Evolutionary conservation across 805 yeast genomes (phyloP).

Genomic region (Dipodascus geniculatus): DNA sequence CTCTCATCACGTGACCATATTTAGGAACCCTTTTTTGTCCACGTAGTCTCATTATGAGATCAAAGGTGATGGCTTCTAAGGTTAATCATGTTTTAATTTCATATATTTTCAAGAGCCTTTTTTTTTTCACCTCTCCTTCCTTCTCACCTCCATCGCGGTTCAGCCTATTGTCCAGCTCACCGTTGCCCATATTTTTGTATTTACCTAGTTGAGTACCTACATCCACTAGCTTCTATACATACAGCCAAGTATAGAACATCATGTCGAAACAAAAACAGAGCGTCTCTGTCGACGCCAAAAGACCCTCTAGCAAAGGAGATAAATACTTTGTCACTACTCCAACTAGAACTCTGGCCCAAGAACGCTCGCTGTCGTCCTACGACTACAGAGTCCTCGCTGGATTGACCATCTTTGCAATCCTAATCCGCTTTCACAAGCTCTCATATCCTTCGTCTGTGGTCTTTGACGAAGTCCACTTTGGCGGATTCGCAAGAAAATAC

Average conservation of each 20-base stretch:
- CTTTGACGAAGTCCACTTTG: slow-evolving; percentile 90
- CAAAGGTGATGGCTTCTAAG: not conserved
- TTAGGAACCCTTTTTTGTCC: not conserved
- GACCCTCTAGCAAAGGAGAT: not conserved
- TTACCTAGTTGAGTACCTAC: not conserved
- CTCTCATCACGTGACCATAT: not conserved
- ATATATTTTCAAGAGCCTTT: not conserved
- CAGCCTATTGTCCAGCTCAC: not conserved
- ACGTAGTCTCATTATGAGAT: not conserved
- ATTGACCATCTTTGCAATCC: slow-evolving; percentile 39
- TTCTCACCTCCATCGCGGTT: not conserved
- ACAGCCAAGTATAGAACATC: not conserved
- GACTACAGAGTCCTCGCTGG: slow-evolving; percentile 17
- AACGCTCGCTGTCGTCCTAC: not conserved
- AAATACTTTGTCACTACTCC: slow-evolving; percentile 1
- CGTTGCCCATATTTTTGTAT: not conserved
- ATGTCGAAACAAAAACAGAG: not conserved
- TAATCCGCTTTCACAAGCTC: slow-evolving; percentile 51
- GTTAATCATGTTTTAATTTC: not conserved
- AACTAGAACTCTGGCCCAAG: not conserved
- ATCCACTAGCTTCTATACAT: not conserved
- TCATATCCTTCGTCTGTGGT: slow-evolving; percentile 71
- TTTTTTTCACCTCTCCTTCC: not conserved
- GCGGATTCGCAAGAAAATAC: slow-evolving; percentile 88
- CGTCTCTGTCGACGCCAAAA: not conserved